Base-by-base conservation (phyloP, 306 rosid species). In the Malus orientalis region DNA sequence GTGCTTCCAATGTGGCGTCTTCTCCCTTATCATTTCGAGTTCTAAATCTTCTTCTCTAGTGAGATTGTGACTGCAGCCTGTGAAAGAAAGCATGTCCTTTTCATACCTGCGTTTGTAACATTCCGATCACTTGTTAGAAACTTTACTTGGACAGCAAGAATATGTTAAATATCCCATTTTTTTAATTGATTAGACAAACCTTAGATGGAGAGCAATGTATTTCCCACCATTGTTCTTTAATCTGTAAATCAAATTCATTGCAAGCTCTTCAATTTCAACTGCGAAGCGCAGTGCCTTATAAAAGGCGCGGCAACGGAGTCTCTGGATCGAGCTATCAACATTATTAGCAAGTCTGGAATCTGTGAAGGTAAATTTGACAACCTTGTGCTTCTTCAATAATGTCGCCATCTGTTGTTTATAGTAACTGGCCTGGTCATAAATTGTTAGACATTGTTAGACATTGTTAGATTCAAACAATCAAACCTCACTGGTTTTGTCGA, bases 21-120 rank as follows among this genome's bases (percentile, higher is more conserved):
- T 6, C 4, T 84, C 79, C 80, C 95, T 88, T 89, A 85, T 80
- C 8, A 29, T 32, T 33, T 16, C 61, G 0, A 89, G 85, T 62
- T 89, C 91, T 6, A 29, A 7, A 0, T 85, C 74, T 81, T 91
- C 93, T 11, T n/a, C 58, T 74, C 16, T 57, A 63, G 82, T 86
- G 1, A 89, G 80, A 61, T 86, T 88, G 84, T 89, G 88, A 74
- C 87, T 85, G 70, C 93, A 91, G 16, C 97, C 91, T 40, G 91
- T 86, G 88, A 89, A 91, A 67, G 93, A 90, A 54, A 91, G 91
- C 95, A 91, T 89, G 84, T 88, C 95, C 85, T 84, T 89, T 80
- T 91, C 97, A 74, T 91, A 89, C 79, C 93, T 89, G 79, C 85
- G 57, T 69, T 13, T 64, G 30, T 30, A 19, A 68, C 18, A 38